Conservation (phyloP, 2,329 filamentous ascomycete genomes). For the Macrophomina tecta region DNA sequence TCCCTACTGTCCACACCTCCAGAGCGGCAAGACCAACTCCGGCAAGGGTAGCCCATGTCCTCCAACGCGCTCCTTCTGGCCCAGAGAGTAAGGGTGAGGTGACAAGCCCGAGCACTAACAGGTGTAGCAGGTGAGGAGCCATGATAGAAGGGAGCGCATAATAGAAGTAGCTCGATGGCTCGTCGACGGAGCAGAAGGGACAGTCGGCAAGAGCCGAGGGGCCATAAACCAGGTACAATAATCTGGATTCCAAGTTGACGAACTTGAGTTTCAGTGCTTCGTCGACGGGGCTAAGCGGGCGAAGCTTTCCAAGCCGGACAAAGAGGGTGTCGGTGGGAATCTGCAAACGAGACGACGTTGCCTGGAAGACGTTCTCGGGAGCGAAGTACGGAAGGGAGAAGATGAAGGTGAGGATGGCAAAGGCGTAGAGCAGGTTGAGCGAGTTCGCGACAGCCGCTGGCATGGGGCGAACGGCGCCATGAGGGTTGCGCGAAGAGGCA, state of each 20-base stretch:
- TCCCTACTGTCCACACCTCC: slow-evolving; percentile 70
- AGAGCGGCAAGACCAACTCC: slow-evolving; percentile 63
- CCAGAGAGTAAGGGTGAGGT: slow-evolving; percentile 74
- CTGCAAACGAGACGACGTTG: slow-evolving; percentile 81
- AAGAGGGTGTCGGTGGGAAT: slow-evolving; percentile 87
- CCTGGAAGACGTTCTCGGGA: slow-evolving; percentile 80
- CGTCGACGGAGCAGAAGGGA: slow-evolving; percentile 77
- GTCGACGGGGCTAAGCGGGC: slow-evolving; percentile 65
- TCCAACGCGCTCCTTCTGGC: slow-evolving; percentile 69
- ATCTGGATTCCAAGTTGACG: slow-evolving; percentile 66
- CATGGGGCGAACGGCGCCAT: slow-evolving; percentile 61
- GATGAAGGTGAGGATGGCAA: slow-evolving; percentile 60
- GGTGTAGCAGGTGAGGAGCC: slow-evolving; percentile 79
- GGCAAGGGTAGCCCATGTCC: slow-evolving; percentile 70
- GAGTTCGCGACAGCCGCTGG: slow-evolving; percentile 61
- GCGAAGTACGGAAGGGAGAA: slow-evolving; percentile 71
- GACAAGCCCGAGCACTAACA: slow-evolving; percentile 71
- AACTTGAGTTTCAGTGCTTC: slow-evolving; percentile 71
- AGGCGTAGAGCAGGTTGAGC: slow-evolving; percentile 65
- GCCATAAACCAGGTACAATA: slow-evolving; percentile 85
- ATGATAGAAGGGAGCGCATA: slow-evolving; percentile 79
- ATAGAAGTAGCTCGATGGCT: slow-evolving; percentile 83
- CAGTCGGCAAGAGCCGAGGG: slow-evolving; percentile 75
- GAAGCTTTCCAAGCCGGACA: slow-evolving; percentile 67
- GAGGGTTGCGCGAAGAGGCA: slow-evolving; percentile 47